A percentile compares a stretch with the other conserved stretches of the same genome.
These are phyloP conservation scores for Botryococcus braunii DNA, from an alignment of 163 green algal species.

Conservation along the genomic window DNA sequence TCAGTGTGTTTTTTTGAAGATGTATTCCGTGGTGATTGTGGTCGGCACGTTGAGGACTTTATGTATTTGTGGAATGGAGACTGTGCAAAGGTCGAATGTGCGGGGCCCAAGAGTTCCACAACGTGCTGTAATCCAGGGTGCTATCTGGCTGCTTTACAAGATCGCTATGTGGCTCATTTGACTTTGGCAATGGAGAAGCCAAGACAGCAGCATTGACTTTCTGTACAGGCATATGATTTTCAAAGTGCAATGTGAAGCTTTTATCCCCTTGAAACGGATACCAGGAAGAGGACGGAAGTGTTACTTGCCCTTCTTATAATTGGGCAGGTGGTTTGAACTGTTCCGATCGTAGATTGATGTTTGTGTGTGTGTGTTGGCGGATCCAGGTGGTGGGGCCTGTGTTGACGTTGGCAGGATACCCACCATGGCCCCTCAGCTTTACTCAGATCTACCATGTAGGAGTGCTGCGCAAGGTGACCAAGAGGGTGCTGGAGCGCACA, in stretches of 20 bases:
- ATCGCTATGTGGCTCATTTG: not conserved
- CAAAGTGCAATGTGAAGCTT: not conserved
- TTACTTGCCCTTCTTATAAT: not conserved
- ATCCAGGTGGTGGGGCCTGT: slow-evolving; percentile 17
- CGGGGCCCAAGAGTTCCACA: no score
- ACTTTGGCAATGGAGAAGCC: not conserved
- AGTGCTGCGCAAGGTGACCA: not conserved
- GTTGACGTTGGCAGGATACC: slow-evolving; percentile 17
- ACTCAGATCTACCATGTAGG: slow-evolving; percentile 22
- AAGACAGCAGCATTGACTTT: not conserved
- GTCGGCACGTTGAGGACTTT: no score
- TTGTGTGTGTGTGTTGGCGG: not conserved
- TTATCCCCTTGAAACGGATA: not conserved
- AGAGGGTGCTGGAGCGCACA: not conserved
- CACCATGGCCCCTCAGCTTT: slow-evolving; percentile 18
- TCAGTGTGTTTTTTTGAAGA: no score
- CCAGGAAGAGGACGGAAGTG: slow-evolving; percentile 3
- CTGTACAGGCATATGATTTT: not conserved
- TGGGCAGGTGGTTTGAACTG: not conserved
- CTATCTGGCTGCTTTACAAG: no score
- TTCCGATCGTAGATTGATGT: not conserved
- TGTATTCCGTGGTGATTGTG: no score
- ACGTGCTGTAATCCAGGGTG: no score
- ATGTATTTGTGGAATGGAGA: no score
- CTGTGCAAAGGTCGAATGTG: no score